Conservation (phyloP, 495 filamentous ascomycete genomes). For the Letharia lupina region DNA sequence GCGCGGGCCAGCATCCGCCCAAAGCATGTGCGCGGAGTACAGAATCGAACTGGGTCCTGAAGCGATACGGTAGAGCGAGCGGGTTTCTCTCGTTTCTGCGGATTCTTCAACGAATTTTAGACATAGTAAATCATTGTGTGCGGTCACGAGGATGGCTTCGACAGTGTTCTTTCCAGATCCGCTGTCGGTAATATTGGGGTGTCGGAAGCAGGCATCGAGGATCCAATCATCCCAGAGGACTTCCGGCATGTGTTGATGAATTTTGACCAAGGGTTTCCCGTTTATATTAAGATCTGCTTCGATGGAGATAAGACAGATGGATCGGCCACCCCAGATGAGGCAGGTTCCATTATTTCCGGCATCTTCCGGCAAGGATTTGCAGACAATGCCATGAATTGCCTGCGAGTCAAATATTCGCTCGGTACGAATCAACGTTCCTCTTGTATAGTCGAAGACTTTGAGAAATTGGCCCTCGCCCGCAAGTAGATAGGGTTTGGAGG, state of each 20-base stretch:
- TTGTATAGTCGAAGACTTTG: slow-evolving; percentile 43
- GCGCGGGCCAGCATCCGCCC: slow-evolving; percentile 40
- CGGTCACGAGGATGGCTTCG: slow-evolving; percentile 54
- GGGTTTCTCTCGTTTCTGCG: slow-evolving; percentile 12
- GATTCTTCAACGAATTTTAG: slow-evolving; percentile 29
- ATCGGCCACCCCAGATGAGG: slow-evolving; percentile 51
- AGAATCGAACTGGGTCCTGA: slow-evolving; percentile 77
- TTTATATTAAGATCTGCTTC: background rate
- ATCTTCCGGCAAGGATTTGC: slow-evolving; percentile 12
- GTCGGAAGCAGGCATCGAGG: slow-evolving; percentile 56
- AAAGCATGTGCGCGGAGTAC: slow-evolving; percentile 70
- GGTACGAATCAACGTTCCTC: slow-evolving; percentile 29
- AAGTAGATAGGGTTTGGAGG: slow-evolving; percentile 37
- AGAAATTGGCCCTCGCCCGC: slow-evolving; percentile 68
- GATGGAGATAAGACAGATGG: slow-evolving; percentile 23
- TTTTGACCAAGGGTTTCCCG: background rate
- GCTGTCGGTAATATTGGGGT: slow-evolving; percentile 23
- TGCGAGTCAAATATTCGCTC: slow-evolving; percentile 50
- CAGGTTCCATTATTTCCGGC: slow-evolving; percentile 15
- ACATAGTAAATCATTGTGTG: slow-evolving; percentile 68
- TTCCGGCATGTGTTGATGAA: background rate
- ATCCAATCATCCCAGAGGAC: slow-evolving; percentile 62
- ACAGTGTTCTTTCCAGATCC: slow-evolving; percentile 26
- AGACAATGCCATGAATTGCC: slow-evolving; percentile 61
- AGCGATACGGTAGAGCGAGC: slow-evolving; percentile 37